Percentiles rank a stretch among this genome's conserved stretches.
phyloP scores from a whole-genome alignment of 2,329 filamentous ascomycete species.

The Penicillium brasilianum region DNA sequence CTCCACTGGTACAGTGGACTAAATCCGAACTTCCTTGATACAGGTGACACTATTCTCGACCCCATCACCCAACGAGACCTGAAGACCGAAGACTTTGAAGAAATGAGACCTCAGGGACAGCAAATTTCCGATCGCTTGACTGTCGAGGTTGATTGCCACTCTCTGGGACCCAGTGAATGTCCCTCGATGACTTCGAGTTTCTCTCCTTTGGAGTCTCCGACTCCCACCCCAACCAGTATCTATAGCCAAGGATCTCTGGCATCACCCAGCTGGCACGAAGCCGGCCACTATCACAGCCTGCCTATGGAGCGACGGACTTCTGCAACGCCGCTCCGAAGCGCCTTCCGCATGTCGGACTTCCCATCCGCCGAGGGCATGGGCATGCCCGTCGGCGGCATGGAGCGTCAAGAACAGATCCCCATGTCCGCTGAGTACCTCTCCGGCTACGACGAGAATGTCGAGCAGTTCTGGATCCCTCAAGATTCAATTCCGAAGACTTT shows the following conservation, averaged over 20 bases:
- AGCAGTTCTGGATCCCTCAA: conserved; percentile 45
- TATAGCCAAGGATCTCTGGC: conserved; percentile 46
- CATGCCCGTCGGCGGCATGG: conserved; percentile 41
- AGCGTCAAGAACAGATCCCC: conserved; percentile 41
- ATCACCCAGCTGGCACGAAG: conserved; percentile 45
- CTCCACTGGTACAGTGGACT: conserved; percentile 11
- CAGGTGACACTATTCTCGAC: conserved; percentile 40
- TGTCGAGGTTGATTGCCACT: conserved; percentile 46
- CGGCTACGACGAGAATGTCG: conserved; percentile 45
- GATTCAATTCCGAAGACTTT: conserved; percentile 43
- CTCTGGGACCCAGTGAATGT: conserved; percentile 46
- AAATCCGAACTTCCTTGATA: conserved; percentile 16
- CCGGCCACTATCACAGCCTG: conserved; percentile 34
- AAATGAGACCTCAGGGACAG: conserved; percentile 46
- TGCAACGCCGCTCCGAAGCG: conserved; percentile 41
- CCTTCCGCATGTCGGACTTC: conserved; percentile 44
- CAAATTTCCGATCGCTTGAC: conserved; percentile 44
- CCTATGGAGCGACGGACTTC: conserved; percentile 36
- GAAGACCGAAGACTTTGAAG: conserved; percentile 39
- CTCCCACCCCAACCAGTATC: conserved; percentile 45
- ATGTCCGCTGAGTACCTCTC: conserved; percentile 42
- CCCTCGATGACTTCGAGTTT: conserved; percentile 48
- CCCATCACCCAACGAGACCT: conserved; percentile 34
- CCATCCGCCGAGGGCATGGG: conserved; percentile 40
- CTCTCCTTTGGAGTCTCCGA: conserved; percentile 48